These are phyloP conservation scores for Eimeria necatrix DNA, from an alignment of 169 alveolate species.

Conservation along the genomic window DNA sequence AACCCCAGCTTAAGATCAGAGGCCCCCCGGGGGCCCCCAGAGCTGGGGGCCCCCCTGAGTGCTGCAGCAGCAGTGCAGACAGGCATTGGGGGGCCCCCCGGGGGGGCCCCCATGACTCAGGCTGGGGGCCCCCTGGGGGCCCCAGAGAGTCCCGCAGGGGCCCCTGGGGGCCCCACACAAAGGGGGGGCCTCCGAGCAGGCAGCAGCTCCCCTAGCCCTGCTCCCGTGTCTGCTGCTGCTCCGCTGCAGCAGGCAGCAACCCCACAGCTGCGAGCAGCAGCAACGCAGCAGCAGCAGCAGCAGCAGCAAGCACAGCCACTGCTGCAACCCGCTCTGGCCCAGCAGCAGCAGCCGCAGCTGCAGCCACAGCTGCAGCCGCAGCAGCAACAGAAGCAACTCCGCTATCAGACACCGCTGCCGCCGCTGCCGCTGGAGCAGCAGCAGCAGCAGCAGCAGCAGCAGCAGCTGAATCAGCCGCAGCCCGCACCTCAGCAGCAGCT, in stretches of 20 bases:
- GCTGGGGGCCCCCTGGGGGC: neutral
- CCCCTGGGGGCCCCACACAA: neutral
- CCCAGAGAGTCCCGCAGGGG: neutral
- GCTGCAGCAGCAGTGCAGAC: neutral
- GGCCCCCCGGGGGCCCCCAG: neutral
- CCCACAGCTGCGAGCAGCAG: neutral
- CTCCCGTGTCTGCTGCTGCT: no score
- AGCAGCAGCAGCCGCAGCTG: constrained; percentile 37
- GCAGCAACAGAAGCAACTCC: constrained; percentile 28
- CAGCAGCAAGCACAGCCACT: neutral
- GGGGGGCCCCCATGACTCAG: neutral
- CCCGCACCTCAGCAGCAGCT: neutral
- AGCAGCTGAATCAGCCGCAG: neutral
- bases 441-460: neutral
- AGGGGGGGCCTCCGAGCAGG: neutral
- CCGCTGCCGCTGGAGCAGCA: neutral
- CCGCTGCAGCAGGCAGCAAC: neutral
- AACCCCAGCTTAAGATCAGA: no score
- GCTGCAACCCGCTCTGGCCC: neutral
- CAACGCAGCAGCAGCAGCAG: constrained; percentile 3
- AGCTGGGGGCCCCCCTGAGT: constrained; percentile 8
- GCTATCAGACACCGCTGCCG: neutral
- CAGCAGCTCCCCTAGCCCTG: neutral
- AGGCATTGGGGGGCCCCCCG: no score
- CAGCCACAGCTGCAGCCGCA: no score